These are phyloP conservation scores for Heliamphora exappendiculata DNA, from an alignment of 148 eudicot genomes.

Conservation along the genomic window DNA sequence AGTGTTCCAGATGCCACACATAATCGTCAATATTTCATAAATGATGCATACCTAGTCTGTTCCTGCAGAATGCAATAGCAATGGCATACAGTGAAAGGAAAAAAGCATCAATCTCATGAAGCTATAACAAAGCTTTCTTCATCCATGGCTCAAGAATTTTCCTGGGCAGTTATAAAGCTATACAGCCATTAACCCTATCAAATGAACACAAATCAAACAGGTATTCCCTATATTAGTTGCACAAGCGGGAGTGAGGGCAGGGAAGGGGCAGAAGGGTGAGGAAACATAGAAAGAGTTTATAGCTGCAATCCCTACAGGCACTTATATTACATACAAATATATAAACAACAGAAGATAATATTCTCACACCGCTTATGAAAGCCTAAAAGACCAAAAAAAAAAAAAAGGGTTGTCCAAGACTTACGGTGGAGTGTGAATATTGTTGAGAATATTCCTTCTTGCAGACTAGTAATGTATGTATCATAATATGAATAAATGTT, in stretches of 20 bases:
- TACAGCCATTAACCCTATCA: not conserved
- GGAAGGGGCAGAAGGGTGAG: too few species aligned
- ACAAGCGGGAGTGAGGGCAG: too few species aligned
- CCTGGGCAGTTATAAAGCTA: not conserved
- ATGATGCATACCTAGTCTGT: not conserved
- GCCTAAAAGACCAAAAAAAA: not conserved
- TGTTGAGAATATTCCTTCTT: not conserved
- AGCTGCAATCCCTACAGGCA: not conserved
- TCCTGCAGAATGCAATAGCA: not conserved
- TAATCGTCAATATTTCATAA: not conserved
- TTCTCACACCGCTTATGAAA: not conserved
- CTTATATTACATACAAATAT: not conserved
- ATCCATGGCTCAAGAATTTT: not conserved
- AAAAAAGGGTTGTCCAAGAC: not conserved
- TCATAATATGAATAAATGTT: not conserved
- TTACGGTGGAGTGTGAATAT: not conserved
- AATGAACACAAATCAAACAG: not conserved
- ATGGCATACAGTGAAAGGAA: not conserved
- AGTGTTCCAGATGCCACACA: not conserved
- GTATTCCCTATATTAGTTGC: not conserved
- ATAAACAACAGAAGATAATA: not conserved
- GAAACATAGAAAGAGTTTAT: too few species aligned
- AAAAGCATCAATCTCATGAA: not conserved
- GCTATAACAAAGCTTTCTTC: not conserved
- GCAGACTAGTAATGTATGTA: not conserved